Conservation (phyloP, 805 yeast species). For the Metschnikowia shivogae region DNA sequence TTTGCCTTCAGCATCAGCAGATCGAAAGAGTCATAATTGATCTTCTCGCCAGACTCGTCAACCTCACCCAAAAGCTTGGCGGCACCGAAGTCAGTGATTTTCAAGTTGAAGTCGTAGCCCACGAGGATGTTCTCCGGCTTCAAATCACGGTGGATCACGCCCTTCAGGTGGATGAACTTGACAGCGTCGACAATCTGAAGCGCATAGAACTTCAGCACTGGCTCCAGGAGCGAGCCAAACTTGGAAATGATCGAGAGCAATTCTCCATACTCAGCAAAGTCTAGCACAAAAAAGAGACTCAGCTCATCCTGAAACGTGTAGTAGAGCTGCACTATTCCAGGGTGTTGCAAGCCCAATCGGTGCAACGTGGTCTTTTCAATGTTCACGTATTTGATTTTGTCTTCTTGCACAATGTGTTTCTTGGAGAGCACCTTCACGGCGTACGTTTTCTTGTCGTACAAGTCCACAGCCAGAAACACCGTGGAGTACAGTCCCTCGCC, state of each 20-base stretch:
- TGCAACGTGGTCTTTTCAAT: constrained; percentile 90
- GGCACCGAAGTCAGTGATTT: constrained; percentile 98
- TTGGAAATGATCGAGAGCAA: constrained; percentile 72
- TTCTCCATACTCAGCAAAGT: constrained; percentile 95
- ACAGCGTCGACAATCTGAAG: constrained; percentile 88
- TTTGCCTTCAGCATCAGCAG: constrained; percentile 24
- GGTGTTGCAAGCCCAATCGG: constrained; percentile 79
- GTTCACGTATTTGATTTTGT: constrained; percentile 91
- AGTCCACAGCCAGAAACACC: constrained; percentile 81
- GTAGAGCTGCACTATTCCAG: constrained; percentile 87
- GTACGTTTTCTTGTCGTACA: constrained; percentile 66
- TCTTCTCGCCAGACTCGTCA: constrained; percentile 32
- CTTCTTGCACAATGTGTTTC: constrained; percentile 88
- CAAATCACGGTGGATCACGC: constrained; percentile 88
- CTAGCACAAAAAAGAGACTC: constrained; percentile 85
- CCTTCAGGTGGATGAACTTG: constrained; percentile 80
- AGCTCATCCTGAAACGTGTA: constrained; percentile 93
- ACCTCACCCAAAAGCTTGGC: constrained; percentile 61
- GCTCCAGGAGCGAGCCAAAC: constrained; percentile 72
- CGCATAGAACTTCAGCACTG: constrained; percentile 74
- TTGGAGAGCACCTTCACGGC: constrained; percentile 92
- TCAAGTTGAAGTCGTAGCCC: constrained; percentile 78
- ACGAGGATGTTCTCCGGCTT: constrained; percentile 91
- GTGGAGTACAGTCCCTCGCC: constrained; percentile 98
- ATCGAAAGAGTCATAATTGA: constrained; percentile 28